Conservation (phyloP, 768 basidiomycete genomes). For the Lactarius pseudohatsudake region DNA sequence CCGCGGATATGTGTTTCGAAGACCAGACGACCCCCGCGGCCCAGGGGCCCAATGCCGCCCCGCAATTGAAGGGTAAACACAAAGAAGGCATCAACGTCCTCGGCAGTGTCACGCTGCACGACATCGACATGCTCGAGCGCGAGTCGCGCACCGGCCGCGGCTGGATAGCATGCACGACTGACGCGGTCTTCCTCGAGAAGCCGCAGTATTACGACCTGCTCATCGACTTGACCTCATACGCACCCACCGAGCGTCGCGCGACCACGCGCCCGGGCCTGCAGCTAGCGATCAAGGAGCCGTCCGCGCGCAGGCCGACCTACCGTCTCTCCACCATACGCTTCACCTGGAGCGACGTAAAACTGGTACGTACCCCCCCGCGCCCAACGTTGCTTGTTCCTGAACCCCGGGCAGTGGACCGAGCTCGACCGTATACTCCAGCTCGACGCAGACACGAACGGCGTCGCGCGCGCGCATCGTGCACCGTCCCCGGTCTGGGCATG, state of each 20-base stretch:
- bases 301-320: constrained; percentile 45
- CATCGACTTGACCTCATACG: constrained; percentile 73
- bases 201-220: constrained; percentile 77
- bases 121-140: constrained; percentile 58
- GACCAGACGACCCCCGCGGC: constrained; percentile 29
- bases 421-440: constrained; percentile 66
- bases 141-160: constrained; percentile 63
- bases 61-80: constrained; percentile 41
- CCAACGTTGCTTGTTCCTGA: no score
- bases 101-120: constrained; percentile 77
- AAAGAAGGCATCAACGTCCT: constrained; percentile 63
- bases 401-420: constrained; percentile 63
- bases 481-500: constrained; percentile 42
- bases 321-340: constrained; percentile 65
- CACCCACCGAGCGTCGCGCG: constrained; percentile 50
- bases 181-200: constrained; percentile 81
- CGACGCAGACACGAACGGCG: constrained; percentile 37
- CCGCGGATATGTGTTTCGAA: constrained; percentile 64
- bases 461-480: neutral
- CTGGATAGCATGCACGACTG: constrained; percentile 88
- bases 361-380: constrained; percentile 43
- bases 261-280: constrained; percentile 57
- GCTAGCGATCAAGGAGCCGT: constrained; percentile 49
- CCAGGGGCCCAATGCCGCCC: constrained; percentile 11
- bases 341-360: constrained; percentile 80